Evolutionary conservation across 1,139 yeast genomes (phyloP), one percentile per base, ranked within the genome.

Genomic region (Kurtzmaniella quercitrusa): DNA sequence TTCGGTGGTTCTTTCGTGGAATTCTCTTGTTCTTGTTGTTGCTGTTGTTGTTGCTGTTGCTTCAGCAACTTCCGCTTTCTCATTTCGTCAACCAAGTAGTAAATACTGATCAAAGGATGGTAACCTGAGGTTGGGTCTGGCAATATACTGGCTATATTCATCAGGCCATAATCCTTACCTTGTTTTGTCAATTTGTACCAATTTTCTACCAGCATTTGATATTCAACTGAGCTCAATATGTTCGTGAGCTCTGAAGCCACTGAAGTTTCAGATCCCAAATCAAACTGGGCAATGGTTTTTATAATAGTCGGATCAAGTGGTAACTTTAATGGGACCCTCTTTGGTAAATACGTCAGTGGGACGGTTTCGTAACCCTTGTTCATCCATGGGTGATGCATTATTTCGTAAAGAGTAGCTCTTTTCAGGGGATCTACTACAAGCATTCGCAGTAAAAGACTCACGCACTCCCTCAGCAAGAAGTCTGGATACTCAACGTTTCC

Each of bases 351-450:
- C 39, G 82, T 81, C 5, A 82, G 76, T 2, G 88, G 83, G 0
- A 84, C 77, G 38, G 76, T 78, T 46, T 89, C 96, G 57, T 80
- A 89, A 15, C 97, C 97, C 59, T 84, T 83, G 47, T 75, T 76
- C 88, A 94, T 85, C 99, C 99, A 93, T 2, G 96, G 97, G 55
- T 93, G 98, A 47, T 78, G 74, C 52, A 86, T 75, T 6, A 93
- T 88, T 56, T 89, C 96, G 45, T 75, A 72, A 47, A 94, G 70
- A 0, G 85, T 65, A 1, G 96, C 96, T 56, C 99, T 80, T 48
- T 81, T 81, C 3, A 68, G 55, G 5, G 97, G 95, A 55, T 88
- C 88, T 5, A 93, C 97, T 33, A 89, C 96, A 46, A 94, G 74
- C 97, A 94, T 93, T 52, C 91, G 76, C 2, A 91, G 79, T 40